Evolutionary conservation across 352 stramenopile species (phyloP), one percentile per base, ranked within the genome.

Genomic region (Pythium aristosporum): DNA sequence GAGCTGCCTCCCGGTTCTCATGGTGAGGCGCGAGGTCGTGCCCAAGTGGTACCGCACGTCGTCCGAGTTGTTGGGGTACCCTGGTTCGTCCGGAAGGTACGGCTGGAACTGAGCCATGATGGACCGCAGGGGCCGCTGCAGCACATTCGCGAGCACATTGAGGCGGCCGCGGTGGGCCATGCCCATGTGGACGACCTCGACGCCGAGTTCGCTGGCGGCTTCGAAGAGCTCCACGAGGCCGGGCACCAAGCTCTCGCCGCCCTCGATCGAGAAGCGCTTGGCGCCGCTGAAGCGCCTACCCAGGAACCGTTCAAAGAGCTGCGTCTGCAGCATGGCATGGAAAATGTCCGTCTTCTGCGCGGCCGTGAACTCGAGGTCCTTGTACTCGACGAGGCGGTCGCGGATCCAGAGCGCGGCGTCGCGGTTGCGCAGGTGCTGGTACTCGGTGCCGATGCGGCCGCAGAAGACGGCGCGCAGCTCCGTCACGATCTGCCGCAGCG

Each of bases 231-330:
- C 85, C 69, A 97, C 97, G 46, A 99, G 77, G 9, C 91, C 97
- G 16, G 96, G 92, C 37, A 99, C 96, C 41, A 99, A 85, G 13
- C 89, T 94, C 83, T 99, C 97, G 34, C 90, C 90, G 12, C 98
- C 98, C 85, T 99, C 98, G 50, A 99, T 89, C 16, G 96, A 98
- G 75, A 99, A 99, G 21, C 97, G 88, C 74, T 99, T 99, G 57
- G 97, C 97, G 32, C 83, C 82, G 0, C 80, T 91, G 61, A 92
- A 96, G 60, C 98, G 98, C 16, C 95, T 87, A 2, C 92, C 96
- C 12, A 99, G 85, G 80, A 99, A 99, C 39, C 87, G 97, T 69
- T 99, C 97, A 74, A 99, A 99, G 34, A 96, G 93, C 73, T 99
- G 95, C 0, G 97, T 86, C 59, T 97, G 95, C 53, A 98, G 88